Base-by-base conservation (phyloP, 2,329 filamentous ascomycete genomes). In the Ophiostoma sp. region DNA sequence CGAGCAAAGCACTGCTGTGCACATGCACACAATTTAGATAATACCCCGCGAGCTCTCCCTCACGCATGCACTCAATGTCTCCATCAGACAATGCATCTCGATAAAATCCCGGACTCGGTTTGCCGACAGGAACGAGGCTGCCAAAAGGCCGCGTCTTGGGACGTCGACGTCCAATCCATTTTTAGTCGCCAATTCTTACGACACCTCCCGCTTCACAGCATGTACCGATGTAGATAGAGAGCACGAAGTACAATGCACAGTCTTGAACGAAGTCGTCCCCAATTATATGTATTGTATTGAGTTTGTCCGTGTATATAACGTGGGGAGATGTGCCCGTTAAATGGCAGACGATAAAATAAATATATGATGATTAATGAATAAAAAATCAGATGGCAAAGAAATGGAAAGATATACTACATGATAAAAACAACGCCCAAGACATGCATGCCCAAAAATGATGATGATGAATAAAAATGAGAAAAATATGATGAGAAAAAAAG, bases 271-370 rank as follows among this genome's bases (percentile, higher is more conserved):
- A 31, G 6, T 69, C 11, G n/a, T 52, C 19, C 8, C 5, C 42
- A 25, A 39, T 25, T 64, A 45, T 64, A 71, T 64, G 42, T 45
- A 19, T 52, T 64, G 48, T 57, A 57, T 63, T 55, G 7, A 52
- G 45, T 52, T 2, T 71, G 25, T 22, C 28, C 15, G 22, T 39
- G 11, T 71, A 48, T 64, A 52, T 36, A 55, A 39, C 59, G 61
- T 69, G 71, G 57, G 63, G 63, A 69, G 63, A 69, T 61, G 71
- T 72, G 66, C 31, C 55, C 11, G 25, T 42, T 17, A 42, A 12
- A 68, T 31, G 25, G 28, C 11, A 7, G 17, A 45, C 28, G n/a
- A 3, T 36, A 31, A 45, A 45, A 25, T 11, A 28, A 39, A 31
- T 5, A 69, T 52, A 12, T 52, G n/a, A 63, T 31, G 42, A 55